Evolutionary conservation across 2,329 filamentous ascomycete genomes (phyloP), one percentile per base, ranked within the genome.

Genomic region (Microdochium nivale): DNA sequence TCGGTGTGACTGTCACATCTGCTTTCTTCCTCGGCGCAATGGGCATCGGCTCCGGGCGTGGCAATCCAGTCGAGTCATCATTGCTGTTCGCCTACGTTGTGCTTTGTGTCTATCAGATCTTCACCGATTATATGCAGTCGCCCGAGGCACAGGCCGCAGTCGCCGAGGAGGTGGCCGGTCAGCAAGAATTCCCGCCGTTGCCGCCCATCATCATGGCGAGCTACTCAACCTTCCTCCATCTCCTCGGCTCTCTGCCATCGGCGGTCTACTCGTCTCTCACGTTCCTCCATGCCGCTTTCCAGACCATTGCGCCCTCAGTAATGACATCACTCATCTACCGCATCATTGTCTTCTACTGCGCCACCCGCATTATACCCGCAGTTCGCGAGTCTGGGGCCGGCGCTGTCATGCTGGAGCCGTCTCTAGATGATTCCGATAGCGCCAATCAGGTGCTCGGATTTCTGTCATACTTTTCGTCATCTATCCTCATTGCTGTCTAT

Each of bases 81-180:
- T 76, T 99, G 11, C 79, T 99, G 53, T 97, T 99, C 65, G 92
- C 94, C 62, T 99, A 99, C 69, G 83, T 96, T 55, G 94, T 96
- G n/a, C 84, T 99, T 56, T 97, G 92, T 74, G 88, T 97, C 64
- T 99, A 97, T 72, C 94, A 99, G 69, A 97, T 97, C 68, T 97
- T 97, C 69, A 99, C 94, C 62, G 94, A 99, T 70, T 97, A 97
- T 70, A 83, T 92, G 59, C 90, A 94, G 2, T 91, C 88, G 3
- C 69, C 79, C 19, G 83, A 79, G n/a, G 74, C 79, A 25, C 73
- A 78, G 30, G 78, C 82, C 27, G 71, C 75, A 2, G 69, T 76
- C 3, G 77, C 77, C 47, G 70, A 71, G 54, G 67, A 75, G 49
- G 69, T 72, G 30, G 66, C 71, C 2, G 64, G 80, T 14, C 87